Conservation (phyloP, 306 rosid species). For the Corylus avellana region DNA sequence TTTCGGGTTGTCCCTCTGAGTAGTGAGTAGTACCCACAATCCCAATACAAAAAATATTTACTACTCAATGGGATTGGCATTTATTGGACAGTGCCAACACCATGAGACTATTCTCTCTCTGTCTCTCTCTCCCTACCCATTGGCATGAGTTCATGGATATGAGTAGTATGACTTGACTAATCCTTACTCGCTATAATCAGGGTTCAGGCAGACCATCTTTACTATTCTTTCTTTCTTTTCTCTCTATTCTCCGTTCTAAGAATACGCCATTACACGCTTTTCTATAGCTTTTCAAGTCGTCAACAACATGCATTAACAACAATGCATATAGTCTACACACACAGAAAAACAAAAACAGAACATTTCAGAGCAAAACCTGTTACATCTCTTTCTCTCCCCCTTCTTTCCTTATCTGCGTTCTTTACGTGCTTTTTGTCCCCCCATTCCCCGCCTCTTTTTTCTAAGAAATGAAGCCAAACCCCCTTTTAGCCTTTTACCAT, state of each 20-base stretch:
- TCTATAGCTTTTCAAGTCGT: slow-evolving; percentile 16
- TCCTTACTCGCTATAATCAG: slow-evolving; percentile 28
- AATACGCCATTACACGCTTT: slow-evolving; percentile 47
- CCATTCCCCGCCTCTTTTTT: background rate
- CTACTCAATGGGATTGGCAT: slow-evolving; percentile 44
- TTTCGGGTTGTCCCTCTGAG: slow-evolving; percentile 40
- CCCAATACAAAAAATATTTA: slow-evolving; percentile 24
- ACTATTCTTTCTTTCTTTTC: slow-evolving; percentile 33
- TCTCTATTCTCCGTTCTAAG: slow-evolving; percentile 25
- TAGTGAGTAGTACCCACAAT: slow-evolving; percentile 6
- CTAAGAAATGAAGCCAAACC: background rate
- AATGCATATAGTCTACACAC: background rate
- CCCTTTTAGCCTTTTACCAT: too few species aligned
- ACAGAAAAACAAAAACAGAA: background rate
- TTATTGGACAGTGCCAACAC: slow-evolving; percentile 76
- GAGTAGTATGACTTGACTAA: slow-evolving; percentile 53
- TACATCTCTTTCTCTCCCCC: slow-evolving; percentile 13
- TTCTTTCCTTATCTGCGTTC: slow-evolving; percentile 6
- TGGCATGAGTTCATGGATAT: slow-evolving; percentile 40
- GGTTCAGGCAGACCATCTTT: slow-evolving; percentile 12
- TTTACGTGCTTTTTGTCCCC: slow-evolving; percentile 23
- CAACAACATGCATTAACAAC: background rate
- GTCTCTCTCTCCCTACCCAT: slow-evolving; percentile 30
- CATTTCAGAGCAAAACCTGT: background rate
- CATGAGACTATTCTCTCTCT: slow-evolving; percentile 27